Percentiles rank a stretch among this genome's conserved stretches.
Conservation (phyloP, 345 rosid species). For the Corchorus capsularis region DNA sequence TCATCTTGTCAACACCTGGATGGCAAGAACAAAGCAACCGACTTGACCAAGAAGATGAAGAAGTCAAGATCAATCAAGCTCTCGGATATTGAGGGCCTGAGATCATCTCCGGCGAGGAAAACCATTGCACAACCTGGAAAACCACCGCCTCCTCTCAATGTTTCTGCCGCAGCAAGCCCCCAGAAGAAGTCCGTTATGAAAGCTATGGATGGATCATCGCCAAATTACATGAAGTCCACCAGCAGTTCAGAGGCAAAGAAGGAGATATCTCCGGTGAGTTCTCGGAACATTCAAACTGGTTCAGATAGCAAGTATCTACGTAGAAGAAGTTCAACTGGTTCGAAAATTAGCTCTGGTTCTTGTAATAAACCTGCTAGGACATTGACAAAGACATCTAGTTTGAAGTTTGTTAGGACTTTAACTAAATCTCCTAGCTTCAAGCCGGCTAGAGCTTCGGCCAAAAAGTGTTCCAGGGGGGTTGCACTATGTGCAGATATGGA, state of each 20-base stretch:
- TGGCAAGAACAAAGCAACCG: slow-evolving; percentile 64
- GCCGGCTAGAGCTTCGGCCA: slow-evolving; percentile 41
- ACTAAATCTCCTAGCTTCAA: slow-evolving; percentile 74
- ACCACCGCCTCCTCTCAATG: slow-evolving; percentile 39
- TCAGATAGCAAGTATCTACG: slow-evolving; percentile 36
- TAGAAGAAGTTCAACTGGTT: slow-evolving; percentile 30
- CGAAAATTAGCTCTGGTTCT: slow-evolving; percentile 39
- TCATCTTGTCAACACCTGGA: slow-evolving; percentile 49
- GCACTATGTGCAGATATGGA: slow-evolving; percentile 49
- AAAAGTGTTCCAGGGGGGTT: slow-evolving; percentile 44
- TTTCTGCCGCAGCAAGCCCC: slow-evolving; percentile 24
- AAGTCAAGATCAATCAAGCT: slow-evolving; percentile 60
- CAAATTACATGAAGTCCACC: slow-evolving; percentile 91
- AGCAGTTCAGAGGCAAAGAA: slow-evolving; percentile 81
- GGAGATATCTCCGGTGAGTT: slow-evolving; percentile 56
- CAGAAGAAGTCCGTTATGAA: slow-evolving; percentile 43
- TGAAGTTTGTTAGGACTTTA: slow-evolving; percentile 55
- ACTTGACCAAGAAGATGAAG: slow-evolving; percentile 80
- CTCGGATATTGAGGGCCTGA: slow-evolving; percentile 41
- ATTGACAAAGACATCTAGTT: slow-evolving; percentile 50
- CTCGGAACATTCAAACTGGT: slow-evolving; percentile 28
- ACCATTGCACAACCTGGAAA: slow-evolving; percentile 50
- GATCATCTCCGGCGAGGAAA: slow-evolving; percentile 36
- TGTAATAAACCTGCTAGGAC: slow-evolving; percentile 34
- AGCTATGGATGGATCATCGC: slow-evolving; percentile 41